phyloP scores from a whole-genome alignment of 345 rosid species.

The Cardamine chenopodiifolia region DNA sequence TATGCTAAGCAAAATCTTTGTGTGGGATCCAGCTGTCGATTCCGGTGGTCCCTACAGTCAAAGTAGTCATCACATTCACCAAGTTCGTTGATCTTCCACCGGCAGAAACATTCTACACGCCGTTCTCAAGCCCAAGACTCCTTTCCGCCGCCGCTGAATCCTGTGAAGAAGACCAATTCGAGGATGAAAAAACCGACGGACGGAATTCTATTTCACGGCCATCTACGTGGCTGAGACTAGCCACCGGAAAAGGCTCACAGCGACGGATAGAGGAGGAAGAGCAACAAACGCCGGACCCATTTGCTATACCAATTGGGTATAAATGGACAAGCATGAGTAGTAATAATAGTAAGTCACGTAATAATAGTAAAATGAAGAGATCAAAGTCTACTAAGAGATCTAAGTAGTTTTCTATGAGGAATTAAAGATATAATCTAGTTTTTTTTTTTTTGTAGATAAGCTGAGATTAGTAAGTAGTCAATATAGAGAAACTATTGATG shows the following conservation, averaged over 20 bases:
- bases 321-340: conserved; percentile 57
- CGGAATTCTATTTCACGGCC: conserved; percentile 42
- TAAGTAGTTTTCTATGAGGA: conserved; percentile 39
- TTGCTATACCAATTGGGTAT: conserved; percentile 83
- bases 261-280: conserved; percentile 42
- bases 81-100: conserved; percentile 84
- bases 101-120: conserved; percentile 83
- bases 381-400: conserved; percentile 63
- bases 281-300: conserved; percentile 58
- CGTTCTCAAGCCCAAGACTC: conserved; percentile 79
- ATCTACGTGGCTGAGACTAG: conserved; percentile 59
- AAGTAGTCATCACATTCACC: conserved; percentile 93
- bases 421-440: background rate
- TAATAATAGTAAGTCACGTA: conserved; percentile 50
- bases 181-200: conserved; percentile 48
- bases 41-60: conserved; percentile 96
- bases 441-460: conserved; percentile 28
- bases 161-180: conserved; percentile 31
- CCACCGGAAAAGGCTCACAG: conserved; percentile 49
- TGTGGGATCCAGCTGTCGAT: conserved; percentile 76
- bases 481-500: conserved; percentile 27
- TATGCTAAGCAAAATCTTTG: conserved; percentile 32
- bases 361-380: conserved; percentile 52
- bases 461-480: conserved; percentile 20
- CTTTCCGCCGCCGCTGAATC: conserved; percentile 31